phyloP scores from a whole-genome alignment of 768 basidiomycete genomes.

The Grammothele lineata region DNA sequence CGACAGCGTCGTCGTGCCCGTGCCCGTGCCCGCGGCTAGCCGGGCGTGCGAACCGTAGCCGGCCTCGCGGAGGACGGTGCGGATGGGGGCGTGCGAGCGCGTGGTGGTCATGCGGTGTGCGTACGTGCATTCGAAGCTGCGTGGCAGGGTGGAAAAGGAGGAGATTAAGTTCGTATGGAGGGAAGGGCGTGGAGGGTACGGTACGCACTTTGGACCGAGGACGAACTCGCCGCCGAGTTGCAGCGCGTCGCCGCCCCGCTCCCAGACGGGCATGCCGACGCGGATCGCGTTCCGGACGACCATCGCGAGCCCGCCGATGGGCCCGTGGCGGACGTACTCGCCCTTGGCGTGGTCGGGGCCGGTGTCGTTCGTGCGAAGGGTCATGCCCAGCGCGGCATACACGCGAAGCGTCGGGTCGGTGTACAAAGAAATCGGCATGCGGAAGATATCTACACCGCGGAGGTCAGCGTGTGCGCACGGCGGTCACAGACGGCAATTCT shows the following conservation, averaged over 20 bases:
- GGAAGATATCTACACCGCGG: conserved; percentile 53
- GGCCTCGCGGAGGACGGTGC: conserved; percentile 61
- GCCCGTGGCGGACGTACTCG: conserved; percentile 61
- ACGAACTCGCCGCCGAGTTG: conserved; percentile 93
- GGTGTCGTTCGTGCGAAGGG: conserved; percentile 38
- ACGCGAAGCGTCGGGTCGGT: conserved; percentile 70
- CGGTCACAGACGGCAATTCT: too few relatives aligned
- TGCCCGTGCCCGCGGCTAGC: too few relatives aligned
- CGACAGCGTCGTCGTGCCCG: background rate
- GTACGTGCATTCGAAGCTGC: conserved; percentile 61
- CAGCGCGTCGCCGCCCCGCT: conserved; percentile 67
- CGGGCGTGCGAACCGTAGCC: too few relatives aligned
- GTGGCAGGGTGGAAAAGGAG: background rate
- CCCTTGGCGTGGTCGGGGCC: conserved; percentile 42
- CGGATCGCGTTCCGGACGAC: conserved; percentile 67
- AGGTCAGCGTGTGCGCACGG: too few relatives aligned
- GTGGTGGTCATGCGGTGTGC: conserved; percentile 84
- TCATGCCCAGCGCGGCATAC: conserved; percentile 78
- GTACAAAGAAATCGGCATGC: conserved; percentile 68
- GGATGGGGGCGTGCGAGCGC: conserved; percentile 70
- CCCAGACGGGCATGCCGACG: conserved; percentile 78
- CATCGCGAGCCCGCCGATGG: conserved; percentile 66
- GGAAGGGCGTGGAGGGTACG: background rate
- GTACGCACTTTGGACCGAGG: conserved; percentile 55
- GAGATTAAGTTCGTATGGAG: background rate